Conservation (phyloP, 2,329 filamentous ascomycete genomes). For the Myriosclerotinia curreyana region DNA sequence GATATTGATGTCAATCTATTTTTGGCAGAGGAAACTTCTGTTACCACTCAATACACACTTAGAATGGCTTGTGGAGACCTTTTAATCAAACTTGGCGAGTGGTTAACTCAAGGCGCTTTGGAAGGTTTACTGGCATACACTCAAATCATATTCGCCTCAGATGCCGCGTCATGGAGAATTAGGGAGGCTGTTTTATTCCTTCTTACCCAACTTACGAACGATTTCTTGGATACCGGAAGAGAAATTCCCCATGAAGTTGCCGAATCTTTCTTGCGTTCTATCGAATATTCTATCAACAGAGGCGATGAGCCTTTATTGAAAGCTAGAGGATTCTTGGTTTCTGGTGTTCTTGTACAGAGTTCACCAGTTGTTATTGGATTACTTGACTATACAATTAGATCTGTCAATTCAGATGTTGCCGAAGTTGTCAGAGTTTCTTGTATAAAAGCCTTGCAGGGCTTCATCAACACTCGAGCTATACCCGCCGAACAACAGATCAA, state of each 20-base stretch:
- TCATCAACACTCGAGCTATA: slow-evolving; percentile 52
- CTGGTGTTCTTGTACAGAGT: slow-evolving; percentile 72
- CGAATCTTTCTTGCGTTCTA: slow-evolving; percentile 73
- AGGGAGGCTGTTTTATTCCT: slow-evolving; percentile 83
- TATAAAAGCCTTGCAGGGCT: slow-evolving; percentile 77
- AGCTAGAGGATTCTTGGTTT: slow-evolving; percentile 82
- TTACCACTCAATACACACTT: slow-evolving; percentile 94
- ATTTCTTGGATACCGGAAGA: slow-evolving; percentile 76
- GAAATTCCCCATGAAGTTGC: slow-evolving; percentile 66
- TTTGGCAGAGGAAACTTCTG: slow-evolving; percentile 88
- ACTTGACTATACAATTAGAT: slow-evolving; percentile 70
- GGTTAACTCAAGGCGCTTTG: slow-evolving; percentile 72
- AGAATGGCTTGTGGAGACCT: slow-evolving; percentile 90
- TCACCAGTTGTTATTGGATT: slow-evolving; percentile 59
- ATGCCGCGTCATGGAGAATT: slow-evolving; percentile 53
- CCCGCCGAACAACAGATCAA: slow-evolving; percentile 55
- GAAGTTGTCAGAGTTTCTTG: slow-evolving; percentile 92
- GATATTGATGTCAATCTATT: slow-evolving; percentile 96
- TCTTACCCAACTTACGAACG: slow-evolving; percentile 77
- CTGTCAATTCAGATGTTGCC: slow-evolving; percentile 70
- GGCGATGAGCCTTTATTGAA: slow-evolving; percentile 72
- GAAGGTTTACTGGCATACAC: slow-evolving; percentile 78
- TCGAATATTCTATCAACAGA: slow-evolving; percentile 71
- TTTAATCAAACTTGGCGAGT: slow-evolving; percentile 88
- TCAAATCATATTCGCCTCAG: slow-evolving; percentile 66